Evolutionary conservation across 345 rosid genomes (phyloP), one percentile per base, ranked within the genome.

Genomic region (Linum trigynum): DNA sequence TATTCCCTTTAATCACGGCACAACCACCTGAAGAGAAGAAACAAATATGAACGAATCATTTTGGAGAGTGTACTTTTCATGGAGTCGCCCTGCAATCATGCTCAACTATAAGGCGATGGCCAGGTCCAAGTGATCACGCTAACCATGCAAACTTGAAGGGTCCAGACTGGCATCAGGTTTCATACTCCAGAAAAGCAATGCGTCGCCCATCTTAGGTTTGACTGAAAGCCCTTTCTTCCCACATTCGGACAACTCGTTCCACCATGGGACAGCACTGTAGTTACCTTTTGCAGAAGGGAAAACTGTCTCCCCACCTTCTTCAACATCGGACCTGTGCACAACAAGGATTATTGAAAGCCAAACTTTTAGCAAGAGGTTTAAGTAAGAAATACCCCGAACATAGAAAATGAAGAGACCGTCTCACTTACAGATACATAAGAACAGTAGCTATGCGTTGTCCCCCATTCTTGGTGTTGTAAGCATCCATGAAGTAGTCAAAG

Each of bases 121-220:
- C 32, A 23, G 32, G 32, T 1, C 32, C 32, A 23, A 48, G 53
- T 48, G 53, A 48, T 48, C 14, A 48, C 55, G 77, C 91, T 78
- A 74, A 94, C 99, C 97, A 69, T 91, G 99, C 70, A 94, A 77
- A 75, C 97, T 94, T 64, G 91, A 85, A 71, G 86, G 80, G 73
- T 86, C 97, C 59, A 77, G 80, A 62, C 81, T 10, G 37, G 84
- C 97, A 77, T 94, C 99, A 67, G 97, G 99, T 56, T 75, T 86
- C 97, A 88, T 84, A 81, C 96, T 88, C 97, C 95, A 94, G 82
- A 94, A 91, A 77, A 94, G 95, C 71, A 94, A 79, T 36, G 97
- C 99, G 80, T 94, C 97, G 39, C 99, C 97, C 96, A 79, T 85
- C 76, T 84, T 91, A 36, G 97, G 96, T 77, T 86, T 88, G 55